phyloP scores from a whole-genome alignment of 176 grass and related monocot species.

The Chloris gayana region DNA sequence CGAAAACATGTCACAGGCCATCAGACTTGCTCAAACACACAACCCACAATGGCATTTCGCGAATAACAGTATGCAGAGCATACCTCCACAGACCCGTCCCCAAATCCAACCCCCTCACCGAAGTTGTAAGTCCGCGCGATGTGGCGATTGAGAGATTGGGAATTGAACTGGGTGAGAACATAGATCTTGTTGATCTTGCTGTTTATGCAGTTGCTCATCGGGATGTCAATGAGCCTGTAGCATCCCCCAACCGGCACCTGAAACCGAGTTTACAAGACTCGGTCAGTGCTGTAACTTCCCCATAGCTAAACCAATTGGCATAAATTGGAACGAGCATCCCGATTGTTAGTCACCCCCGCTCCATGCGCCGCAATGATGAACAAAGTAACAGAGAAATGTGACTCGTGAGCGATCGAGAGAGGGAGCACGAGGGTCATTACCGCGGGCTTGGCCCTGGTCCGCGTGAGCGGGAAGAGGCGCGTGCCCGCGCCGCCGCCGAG shows the following conservation, averaged over 20 bases:
- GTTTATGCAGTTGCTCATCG: slow-evolving; percentile 87
- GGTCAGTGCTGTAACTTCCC: slow-evolving; percentile 14
- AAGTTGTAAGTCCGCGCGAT: slow-evolving; percentile 72
- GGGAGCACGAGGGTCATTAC: slow-evolving; percentile 24
- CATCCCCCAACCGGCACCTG: slow-evolving; percentile 80
- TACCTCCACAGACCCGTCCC: slow-evolving; percentile 84
- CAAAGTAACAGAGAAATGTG: background rate
- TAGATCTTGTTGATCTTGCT: slow-evolving; percentile 85
- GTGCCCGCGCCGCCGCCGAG: slow-evolving; percentile 78
- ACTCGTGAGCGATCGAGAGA: background rate
- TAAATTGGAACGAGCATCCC: background rate
- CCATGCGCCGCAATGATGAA: background rate
- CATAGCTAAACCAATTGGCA: background rate
- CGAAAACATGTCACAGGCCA: background rate
- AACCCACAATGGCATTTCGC: background rate
- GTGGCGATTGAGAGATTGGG: slow-evolving; percentile 78
- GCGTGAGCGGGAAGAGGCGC: slow-evolving; percentile 85
- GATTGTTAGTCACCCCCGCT: background rate
- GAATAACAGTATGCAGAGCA: background rate
- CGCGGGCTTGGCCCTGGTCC: slow-evolving; percentile 82
- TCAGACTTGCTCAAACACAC: background rate
- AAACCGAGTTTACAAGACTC: background rate
- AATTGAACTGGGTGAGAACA: slow-evolving; percentile 80
- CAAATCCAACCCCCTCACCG: slow-evolving; percentile 60
- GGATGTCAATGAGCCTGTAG: slow-evolving; percentile 79